Base-by-base conservation (phyloP, 2,329 filamentous ascomycete genomes). In the Colletotrichum chrysophilum region DNA sequence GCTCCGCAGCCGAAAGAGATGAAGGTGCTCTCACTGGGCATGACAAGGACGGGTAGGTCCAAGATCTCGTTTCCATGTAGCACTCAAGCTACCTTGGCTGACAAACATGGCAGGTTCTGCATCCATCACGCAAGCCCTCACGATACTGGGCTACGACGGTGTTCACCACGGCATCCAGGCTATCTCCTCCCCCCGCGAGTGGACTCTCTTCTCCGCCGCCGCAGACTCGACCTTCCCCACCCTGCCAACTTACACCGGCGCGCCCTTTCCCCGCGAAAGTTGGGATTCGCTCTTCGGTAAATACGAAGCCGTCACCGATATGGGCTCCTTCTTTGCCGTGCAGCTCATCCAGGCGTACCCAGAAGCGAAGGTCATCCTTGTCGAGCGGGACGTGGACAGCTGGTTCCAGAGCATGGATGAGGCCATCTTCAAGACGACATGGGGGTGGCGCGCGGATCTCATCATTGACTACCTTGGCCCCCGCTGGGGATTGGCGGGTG, bases 291-390 rank as follows among this genome's bases (percentile, higher is more conserved):
- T 82, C 0, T 80, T 81, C 24, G 79, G 79, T 1, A 55, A 74
- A 10, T 82, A 74, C 65, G 83, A 85, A 58, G 84, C 79, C 0
- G 77, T 70, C 4, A 84, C 83, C 0, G 84, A 85, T 58, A 65
- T 82, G 10, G 90, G 91, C 28, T 90, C 92, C 60, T 90, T 91
- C 58, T 95, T 95, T 80, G 91, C 91, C 69, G 89, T 92, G 82
- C 93, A 94, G 82, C 87, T 95, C 76, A 93, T 94, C 77, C 90
- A 93, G 80, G 91, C 92, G 18, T 95, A 94, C 81, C 93, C 93
- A 2, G 91, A 94, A 71, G 93, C 93, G 74, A 94, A 94, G 84
- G 90, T 94, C 70, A 89, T 95, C 65, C 86, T 95, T 77, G 80
- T 82, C 3, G 73, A 80, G 10, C 79, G 68, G n/a, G 68, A 64